These are phyloP conservation scores for Urtica urens DNA, from an alignment of 306 rosid genomes.

Conservation along the genomic window DNA sequence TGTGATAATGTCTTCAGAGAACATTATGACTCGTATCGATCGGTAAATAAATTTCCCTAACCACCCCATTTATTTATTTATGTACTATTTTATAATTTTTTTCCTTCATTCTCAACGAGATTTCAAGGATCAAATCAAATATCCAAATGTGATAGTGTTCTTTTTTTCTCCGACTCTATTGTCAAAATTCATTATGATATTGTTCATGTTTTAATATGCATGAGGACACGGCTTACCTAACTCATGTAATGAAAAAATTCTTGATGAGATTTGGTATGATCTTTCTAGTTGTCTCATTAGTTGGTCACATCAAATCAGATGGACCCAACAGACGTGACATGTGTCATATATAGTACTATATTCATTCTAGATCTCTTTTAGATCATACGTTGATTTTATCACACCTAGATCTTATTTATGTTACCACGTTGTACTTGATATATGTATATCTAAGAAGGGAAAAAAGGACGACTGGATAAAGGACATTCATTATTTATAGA, in stretches of 20 bases:
- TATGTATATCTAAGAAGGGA: too few species aligned
- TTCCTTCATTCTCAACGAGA: background rate
- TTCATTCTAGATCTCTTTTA: conserved; percentile 3
- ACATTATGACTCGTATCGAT: conserved; percentile 75
- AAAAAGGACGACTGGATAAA: too few species aligned
- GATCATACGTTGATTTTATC: background rate
- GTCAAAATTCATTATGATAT: too few species aligned
- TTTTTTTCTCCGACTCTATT: background rate
- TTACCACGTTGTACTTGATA: too few species aligned
- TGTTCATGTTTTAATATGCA: background rate
- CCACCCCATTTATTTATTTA: background rate
- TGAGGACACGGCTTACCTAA: conserved; percentile 4
- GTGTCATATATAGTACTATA: background rate
- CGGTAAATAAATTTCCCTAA: conserved; percentile 36
- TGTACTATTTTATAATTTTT: background rate
- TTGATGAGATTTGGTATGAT: conserved; percentile 1
- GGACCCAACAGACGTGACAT: background rate
- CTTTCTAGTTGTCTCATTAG: background rate
- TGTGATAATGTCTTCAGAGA: conserved; percentile 94
- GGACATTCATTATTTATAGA: too few species aligned
- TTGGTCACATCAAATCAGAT: background rate
- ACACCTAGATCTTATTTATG: background rate
- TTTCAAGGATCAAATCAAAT: background rate
- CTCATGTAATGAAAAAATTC: background rate
- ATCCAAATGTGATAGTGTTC: background rate